These are phyloP conservation scores for Backusella parvicylindrica DNA, from an alignment of 192 early-diverging fungal genomes.

Conservation along the genomic window DNA sequence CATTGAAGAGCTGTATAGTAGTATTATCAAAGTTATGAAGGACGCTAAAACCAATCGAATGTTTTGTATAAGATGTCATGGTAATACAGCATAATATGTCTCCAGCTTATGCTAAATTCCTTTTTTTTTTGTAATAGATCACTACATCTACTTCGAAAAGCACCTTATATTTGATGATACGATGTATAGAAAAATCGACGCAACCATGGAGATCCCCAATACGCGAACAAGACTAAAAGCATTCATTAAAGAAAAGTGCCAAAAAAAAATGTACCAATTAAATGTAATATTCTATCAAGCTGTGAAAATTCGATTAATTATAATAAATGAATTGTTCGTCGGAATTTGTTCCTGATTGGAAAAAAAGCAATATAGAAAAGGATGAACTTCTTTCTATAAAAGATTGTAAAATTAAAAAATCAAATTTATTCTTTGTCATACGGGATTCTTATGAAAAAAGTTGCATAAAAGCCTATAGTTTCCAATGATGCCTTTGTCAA, in stretches of 20 bases:
- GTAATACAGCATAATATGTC: background rate
- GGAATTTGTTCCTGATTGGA: no score
- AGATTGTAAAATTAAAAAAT: no score
- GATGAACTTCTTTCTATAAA: no score
- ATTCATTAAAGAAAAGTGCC: slow-evolving; percentile 1
- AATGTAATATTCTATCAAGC: no score
- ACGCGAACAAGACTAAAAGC: background rate
- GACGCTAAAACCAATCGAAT: background rate
- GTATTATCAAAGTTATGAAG: background rate
- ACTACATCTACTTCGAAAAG: background rate
- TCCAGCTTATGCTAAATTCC: background rate
- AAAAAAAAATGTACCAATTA: no score
- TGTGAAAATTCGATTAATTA: no score
- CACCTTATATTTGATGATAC: background rate
- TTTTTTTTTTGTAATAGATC: background rate
- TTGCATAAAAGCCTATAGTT: no score
- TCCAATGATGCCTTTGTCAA: no score
- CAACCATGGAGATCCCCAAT: background rate
- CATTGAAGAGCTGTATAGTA: background rate
- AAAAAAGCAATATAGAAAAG: no score
- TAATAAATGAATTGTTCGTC: no score
- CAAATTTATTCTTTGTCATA: no score
- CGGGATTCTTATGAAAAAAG: no score
- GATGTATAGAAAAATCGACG: background rate
- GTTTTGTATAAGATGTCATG: background rate